phyloP scores from a whole-genome alignment of 805 yeast species.

The Lipomyces chichibuensis region DNA sequence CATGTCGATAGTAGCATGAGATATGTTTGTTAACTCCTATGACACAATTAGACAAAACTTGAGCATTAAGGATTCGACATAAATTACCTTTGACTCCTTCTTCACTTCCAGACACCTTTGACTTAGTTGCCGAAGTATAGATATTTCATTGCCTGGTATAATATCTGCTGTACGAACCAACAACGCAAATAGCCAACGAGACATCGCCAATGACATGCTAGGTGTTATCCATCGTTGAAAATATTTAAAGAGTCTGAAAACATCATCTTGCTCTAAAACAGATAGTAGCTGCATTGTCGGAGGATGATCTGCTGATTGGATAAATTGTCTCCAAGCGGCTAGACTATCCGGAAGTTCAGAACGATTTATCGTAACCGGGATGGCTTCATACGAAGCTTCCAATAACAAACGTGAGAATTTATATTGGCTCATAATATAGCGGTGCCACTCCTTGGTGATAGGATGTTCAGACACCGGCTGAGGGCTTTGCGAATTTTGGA shows the following conservation, averaged over 20 bases:
- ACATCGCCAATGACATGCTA: constrained; percentile 40
- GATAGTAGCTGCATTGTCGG: constrained; percentile 45
- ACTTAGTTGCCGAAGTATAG: constrained; percentile 50
- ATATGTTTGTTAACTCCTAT: constrained; percentile 28
- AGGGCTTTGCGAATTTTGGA: background rate
- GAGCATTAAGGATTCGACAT: background rate
- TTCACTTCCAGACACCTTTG: constrained; percentile 40
- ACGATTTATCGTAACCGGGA: constrained; percentile 14
- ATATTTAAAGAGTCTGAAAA: constrained; percentile 49
- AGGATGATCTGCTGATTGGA: constrained; percentile 42
- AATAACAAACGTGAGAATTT: constrained; percentile 15
- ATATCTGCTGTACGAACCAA: constrained; percentile 49
- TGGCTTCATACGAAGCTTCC: constrained; percentile 9
- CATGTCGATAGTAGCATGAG: constrained; percentile 35
- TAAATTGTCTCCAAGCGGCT: constrained; percentile 50
- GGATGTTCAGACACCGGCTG: background rate
- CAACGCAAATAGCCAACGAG: constrained; percentile 50
- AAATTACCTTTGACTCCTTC: constrained; percentile 1
- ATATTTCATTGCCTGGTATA: constrained; percentile 47
- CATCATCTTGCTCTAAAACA: constrained; percentile 46
- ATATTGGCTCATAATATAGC: constrained; percentile 17
- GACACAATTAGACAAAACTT: background rate
- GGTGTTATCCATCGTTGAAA: constrained; percentile 50
- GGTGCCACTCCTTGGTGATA: constrained; percentile 28
- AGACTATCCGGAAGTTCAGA: constrained; percentile 46